Base-by-base conservation (phyloP, 179 eudicot species). In the Camellia oleifera region DNA sequence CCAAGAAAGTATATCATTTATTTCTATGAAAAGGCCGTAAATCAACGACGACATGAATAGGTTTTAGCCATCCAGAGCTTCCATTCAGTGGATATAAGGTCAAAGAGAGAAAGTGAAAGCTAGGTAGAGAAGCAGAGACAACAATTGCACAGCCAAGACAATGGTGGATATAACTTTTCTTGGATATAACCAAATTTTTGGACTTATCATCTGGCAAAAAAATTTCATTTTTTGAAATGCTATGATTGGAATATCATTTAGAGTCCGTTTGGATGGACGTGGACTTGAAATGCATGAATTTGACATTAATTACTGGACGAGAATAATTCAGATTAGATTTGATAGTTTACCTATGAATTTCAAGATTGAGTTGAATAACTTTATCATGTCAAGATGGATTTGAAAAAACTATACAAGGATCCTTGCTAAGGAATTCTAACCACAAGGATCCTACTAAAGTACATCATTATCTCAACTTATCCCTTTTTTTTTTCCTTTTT, bases 101-200 rank as follows among this genome's bases (percentile, higher is more conserved):
- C 56, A 26, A 7, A 70, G 74, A 46, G 56, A 46, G 26, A 45
- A 17, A 70, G 23, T 0, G 12, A 42, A 17, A 69, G 23, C 74
- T 6, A n/a, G 15, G 46, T 6, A 62, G 4, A 20, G 42, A 46
- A 2, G 46, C 0, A 62, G 9, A 20, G 42, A 46, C 44, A 45
- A 76, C 44, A 63, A 57, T 76, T 44, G 13, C 54, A 45, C 54
- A 9, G 44, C 14, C 78, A 60, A 74, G 78, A 75, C 17, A 45
- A 61, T 44, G 69, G 69, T 8, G 26, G 26, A 74, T 56, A 5
- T 48, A 13, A 50, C 52, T 74, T 58, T 73, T 23, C 17, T 46
- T 56, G 6, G 17, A 57, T 13, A 57, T 73, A 5, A 73, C 5
- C 6, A 73, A 54, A 73, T 54, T 13, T 57, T 40, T 26, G n/a